Base-by-base conservation (phyloP, 192 early-diverging fungal genomes). In the Coemansia sp. region DNA sequence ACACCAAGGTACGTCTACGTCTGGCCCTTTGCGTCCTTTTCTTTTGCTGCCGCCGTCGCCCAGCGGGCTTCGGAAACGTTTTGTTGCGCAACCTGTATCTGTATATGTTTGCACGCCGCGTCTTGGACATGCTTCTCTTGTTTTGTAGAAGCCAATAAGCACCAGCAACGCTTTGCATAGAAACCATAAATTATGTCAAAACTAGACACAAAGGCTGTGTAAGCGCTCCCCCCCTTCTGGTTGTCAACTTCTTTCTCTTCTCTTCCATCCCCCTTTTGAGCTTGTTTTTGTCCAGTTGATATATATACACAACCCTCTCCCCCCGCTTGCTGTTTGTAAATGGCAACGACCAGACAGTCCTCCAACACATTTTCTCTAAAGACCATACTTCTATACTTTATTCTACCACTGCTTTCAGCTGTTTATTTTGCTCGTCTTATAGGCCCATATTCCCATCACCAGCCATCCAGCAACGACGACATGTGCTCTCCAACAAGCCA, bases 401-500 rank as follows among this genome's bases (percentile, higher is more conserved):
- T 57, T 18, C 60, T 52, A 18, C 52, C 40, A 25, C 28, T 63
- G 32, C 30, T 36, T 49, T 48, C 32, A 36, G 58, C 58, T 25
- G 16, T 60, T 2, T 60, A 38, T 25, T 22, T 36, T 60, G 58
- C 58, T 33, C 58, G 58, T 34, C 36, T 18, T 33, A n/a, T 60
- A 60, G 58, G n/a, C 32, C 36, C 33, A 36, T 25, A 14, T 42
- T 38, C 36, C 17, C 20, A 36, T 63, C 36, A 38, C 36, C 36
- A 38, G 38, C 38, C 16, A 38, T 42, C 36, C 36, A 42, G 38
- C 31, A 40, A 56, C 16, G 60, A 54, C 12, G n/a, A n/a, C n/a
- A 81, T 81, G 78, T 76, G 73, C 56, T 67, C 78, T 14, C 61
- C 63, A 32, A 61, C 70, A 7, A 55, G 36, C 48, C 66, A 64